These are phyloP conservation scores for Fusarium sp. DNA, from an alignment of 2,329 filamentous ascomycete genomes.

Conservation along the genomic window DNA sequence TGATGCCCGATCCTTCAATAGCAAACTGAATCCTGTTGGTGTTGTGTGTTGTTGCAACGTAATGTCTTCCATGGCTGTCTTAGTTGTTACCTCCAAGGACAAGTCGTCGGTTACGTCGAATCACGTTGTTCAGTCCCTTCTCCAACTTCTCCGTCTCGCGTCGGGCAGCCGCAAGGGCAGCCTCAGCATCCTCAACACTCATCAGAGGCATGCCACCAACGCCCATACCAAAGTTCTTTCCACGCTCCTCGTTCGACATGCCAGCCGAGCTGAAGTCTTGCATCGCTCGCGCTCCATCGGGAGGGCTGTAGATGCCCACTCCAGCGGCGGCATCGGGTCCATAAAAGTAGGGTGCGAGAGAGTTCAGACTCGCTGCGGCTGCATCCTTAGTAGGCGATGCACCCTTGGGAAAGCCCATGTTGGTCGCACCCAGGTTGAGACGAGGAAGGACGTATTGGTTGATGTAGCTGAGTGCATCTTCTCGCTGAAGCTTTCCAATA, in stretches of 20 bases:
- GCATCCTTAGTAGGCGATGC: conserved; percentile 58
- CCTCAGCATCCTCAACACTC: conserved; percentile 73
- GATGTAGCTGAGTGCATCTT: conserved; percentile 76
- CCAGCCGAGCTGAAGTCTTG: conserved; percentile 52
- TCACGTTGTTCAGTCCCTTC: conserved; percentile 69
- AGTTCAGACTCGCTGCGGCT: conserved; percentile 64
- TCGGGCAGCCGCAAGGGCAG: conserved; percentile 62
- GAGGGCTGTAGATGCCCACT: conserved; percentile 59
- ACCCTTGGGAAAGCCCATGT: conserved; percentile 57
- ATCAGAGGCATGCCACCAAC: conserved; percentile 65
- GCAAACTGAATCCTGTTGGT: not conserved
- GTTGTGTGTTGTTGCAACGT: not conserved
- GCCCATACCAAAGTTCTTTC: conserved; percentile 49
- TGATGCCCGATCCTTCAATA: not conserved
- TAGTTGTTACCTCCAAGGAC: conserved; percentile 56
- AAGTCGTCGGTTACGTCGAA: conserved; percentile 70
- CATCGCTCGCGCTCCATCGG: conserved; percentile 53
- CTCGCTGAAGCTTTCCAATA: conserved; percentile 73
- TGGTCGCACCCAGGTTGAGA: conserved; percentile 65
- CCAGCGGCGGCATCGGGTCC: conserved; percentile 60
- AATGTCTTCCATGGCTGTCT: not conserved
- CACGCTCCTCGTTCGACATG: conserved; percentile 48
- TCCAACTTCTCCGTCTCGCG: conserved; percentile 73
- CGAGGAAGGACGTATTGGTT: conserved; percentile 76
- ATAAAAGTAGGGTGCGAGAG: conserved; percentile 69